Conservation (phyloP, 75 land plant genomes). For the Selaginella moellendorffii region DNA sequence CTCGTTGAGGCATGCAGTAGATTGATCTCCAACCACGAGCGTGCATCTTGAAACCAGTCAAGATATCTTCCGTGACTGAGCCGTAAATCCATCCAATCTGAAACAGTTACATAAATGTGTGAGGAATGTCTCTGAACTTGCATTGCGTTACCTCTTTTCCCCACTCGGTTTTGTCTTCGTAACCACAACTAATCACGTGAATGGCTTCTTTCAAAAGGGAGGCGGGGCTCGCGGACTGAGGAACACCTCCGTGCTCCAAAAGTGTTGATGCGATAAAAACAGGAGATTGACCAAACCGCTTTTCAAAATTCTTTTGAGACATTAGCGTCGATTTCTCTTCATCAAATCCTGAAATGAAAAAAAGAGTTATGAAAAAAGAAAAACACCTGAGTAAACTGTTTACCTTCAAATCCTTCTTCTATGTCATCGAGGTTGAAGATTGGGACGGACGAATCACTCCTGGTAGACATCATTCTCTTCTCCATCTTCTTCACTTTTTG, state of each 20-base stretch:
- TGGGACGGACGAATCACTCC: constrained; percentile 72
- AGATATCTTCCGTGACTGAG: constrained; percentile 70
- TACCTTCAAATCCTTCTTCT: constrained; percentile 38
- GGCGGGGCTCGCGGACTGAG: constrained; percentile 62
- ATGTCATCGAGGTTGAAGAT: constrained; percentile 82
- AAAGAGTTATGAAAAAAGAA: background rate
- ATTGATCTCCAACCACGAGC: constrained; percentile 72
- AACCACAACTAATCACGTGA: constrained; percentile 97
- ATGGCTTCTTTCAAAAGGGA: constrained; percentile 86
- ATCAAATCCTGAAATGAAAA: constrained; percentile 68
- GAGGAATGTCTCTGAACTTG: background rate
- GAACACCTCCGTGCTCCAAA: constrained; percentile 78
- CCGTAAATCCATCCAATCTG: constrained; percentile 89
- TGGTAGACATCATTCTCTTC: constrained; percentile 32
- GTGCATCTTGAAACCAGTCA: constrained; percentile 84
- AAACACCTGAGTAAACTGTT: background rate
- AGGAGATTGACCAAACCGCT: constrained; percentile 94
- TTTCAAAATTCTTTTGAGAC: constrained; percentile 90
- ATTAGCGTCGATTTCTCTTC: constrained; percentile 81
- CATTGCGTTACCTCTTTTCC: constrained; percentile 70
- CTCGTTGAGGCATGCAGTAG: constrained; percentile 71
- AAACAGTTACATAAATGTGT: constrained; percentile 10
- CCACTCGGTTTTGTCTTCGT: constrained; percentile 97
- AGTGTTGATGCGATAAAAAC: constrained; percentile 84
- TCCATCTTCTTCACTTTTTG: constrained; percentile 37